Evolutionary conservation across 2,329 filamentous ascomycete species (phyloP).

Genomic region (Fusarium udum): DNA sequence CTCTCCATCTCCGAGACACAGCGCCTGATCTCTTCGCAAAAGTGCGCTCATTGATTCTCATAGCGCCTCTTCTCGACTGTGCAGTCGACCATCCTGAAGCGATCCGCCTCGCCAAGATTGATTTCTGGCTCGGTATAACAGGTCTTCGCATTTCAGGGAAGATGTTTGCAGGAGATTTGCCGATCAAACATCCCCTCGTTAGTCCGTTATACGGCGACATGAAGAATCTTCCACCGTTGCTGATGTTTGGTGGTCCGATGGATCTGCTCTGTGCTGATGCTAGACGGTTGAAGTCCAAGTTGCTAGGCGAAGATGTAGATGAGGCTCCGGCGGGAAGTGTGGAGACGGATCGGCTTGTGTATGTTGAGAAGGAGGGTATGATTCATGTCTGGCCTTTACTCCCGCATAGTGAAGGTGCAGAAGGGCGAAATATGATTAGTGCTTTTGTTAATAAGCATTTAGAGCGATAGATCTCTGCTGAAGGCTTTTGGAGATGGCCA

Average conservation of each 20-base stretch:
- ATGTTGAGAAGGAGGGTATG: slow-evolving; percentile 1
- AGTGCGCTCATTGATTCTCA: background rate
- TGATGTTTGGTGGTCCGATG: background rate
- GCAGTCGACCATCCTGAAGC: background rate
- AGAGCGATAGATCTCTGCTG: background rate
- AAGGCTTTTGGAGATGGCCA: background rate
- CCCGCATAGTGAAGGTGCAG: background rate
- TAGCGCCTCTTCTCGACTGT: background rate
- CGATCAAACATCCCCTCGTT: background rate
- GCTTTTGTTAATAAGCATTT: background rate
- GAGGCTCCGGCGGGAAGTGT: background rate
- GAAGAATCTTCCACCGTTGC: background rate
- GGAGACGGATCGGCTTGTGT: background rate
- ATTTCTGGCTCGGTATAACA: background rate
- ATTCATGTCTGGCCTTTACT: slow-evolving; percentile 7
- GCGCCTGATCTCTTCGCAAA: background rate
- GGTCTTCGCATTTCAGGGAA: background rate
- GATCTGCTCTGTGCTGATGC: slow-evolving; percentile 4
- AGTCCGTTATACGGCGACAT: background rate
- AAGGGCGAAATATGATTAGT: background rate
- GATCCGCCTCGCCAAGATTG: background rate
- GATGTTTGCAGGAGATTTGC: background rate
- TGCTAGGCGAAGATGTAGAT: background rate
- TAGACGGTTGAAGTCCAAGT: background rate
- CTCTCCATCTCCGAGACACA: background rate